Percentiles rank a stretch among this genome's conserved stretches.
Conservation (phyloP, 129 eudicot genomes). For the Helianthus tuberosus region DNA sequence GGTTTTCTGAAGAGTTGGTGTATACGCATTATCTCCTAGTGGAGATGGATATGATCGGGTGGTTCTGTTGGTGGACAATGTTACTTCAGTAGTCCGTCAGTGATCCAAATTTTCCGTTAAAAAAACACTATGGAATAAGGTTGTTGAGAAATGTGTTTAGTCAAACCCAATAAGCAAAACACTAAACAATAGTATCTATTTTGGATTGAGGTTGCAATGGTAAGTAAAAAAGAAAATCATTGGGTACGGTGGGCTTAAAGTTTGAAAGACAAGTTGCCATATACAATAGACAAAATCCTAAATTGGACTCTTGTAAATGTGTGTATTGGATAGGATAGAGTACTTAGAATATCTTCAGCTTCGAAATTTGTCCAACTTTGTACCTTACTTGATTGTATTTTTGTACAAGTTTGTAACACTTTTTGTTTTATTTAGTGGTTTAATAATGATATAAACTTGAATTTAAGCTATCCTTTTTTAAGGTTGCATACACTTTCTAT, state of each 20-base stretch:
- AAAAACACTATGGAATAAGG: slow-evolving; percentile 13
- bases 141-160: slow-evolving; percentile 25
- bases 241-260: slow-evolving; percentile 7
- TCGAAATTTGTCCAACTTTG: slow-evolving; percentile 31
- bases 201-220: slow-evolving; percentile 18
- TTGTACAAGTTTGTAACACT: neutral
- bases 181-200: slow-evolving; percentile 15
- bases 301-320: slow-evolving; percentile 35
- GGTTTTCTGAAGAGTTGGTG: too few relatives aligned
- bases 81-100: too few relatives aligned
- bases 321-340: slow-evolving; percentile 31
- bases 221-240: neutral
- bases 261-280: slow-evolving; percentile 24
- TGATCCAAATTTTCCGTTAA: too few relatives aligned
- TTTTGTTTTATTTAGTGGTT: slow-evolving; percentile 18
- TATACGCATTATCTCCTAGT: too few relatives aligned
- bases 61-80: too few relatives aligned
- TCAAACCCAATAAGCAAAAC: slow-evolving; percentile 19
- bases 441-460: neutral
- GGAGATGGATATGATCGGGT: too few relatives aligned
- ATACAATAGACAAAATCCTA: slow-evolving; percentile 24
- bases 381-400: slow-evolving; percentile 30
- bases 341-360: slow-evolving; percentile 32
- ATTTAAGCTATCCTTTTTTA: neutral
- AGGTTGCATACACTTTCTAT: too few relatives aligned